Evolutionary conservation across 2,329 filamentous ascomycete genomes (phyloP), one percentile per base, ranked within the genome.

Genomic region (Trichoderma citrinoviride): DNA sequence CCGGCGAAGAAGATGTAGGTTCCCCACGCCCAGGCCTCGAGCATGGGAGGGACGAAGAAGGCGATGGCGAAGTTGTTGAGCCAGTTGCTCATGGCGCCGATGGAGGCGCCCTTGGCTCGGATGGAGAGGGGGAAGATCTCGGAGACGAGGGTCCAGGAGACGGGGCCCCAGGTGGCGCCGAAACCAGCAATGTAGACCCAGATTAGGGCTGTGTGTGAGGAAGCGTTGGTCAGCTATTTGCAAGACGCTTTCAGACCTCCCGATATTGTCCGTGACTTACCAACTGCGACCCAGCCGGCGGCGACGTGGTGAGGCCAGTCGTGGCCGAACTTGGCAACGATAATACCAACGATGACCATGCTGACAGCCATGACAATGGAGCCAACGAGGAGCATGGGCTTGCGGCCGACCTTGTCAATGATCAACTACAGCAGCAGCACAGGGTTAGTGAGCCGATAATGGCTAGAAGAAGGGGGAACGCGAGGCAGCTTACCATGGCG

Each of bases 121-220:
- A 87, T 87, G 64, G 84, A 87, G 3, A 92, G 77, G 0, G 90
- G 90, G 87, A 88, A 93, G 47, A 93, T 86, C 75, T 92, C 90
- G 1, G 88, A 85, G 1, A 91, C 83, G 61, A 93, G 81, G 67
- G 91, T 90, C 90, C 90, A 92, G 0, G 87, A 84, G 70, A 86
- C 89, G 2, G 89, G 90, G 0, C 89, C 88, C 90, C 90, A 93
- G 0, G 84, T 87, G 72, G 91, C 92, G 40, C 88, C 90, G 71
- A 93, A 93, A 74, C 90, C 85, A 37, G 91, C 79, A 37, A 91
- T 86, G 69, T 90, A 92, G 0, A 93, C 80, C 89, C 90, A 92
- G 8, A 90, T 86, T 83, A 90, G 89, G 60, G 73, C 83, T 76
- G 85, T 82, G 8, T 23, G 46, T 50, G 41, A 25, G 21, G 12